Evolutionary conservation across 129 eudicot species (phyloP), one percentile per base, ranked within the genome.

Genomic region (Dittrichia graveolens): DNA sequence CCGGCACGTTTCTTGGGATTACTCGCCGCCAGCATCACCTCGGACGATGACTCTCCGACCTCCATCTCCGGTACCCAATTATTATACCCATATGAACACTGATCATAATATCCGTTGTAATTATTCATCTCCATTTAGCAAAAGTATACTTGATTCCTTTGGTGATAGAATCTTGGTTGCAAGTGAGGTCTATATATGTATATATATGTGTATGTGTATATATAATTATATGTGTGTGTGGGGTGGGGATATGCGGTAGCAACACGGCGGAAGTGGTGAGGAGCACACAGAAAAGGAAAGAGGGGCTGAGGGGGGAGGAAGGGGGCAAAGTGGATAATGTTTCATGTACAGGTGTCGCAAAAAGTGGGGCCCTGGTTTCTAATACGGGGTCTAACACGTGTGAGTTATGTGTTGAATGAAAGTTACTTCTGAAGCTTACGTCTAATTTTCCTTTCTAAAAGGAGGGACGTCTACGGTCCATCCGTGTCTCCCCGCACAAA

Each of bases 1-100:
- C 97, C 97, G 1, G 89, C 97, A 0, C 87, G 84, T 19, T 84
- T 92, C 62, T 92, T 92, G 0, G 97, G 97, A 55, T 81, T 52
- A 43, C 80, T 78, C 0, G 96, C 81, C 7, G 97, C 96, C 48
- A 89, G n/a, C 48, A 79, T 73, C 47, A 83, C 76, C 34, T 74
- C 83, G 14, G 71, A 73, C 16, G 81, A 70, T 16, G 68, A 46
- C 35, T 47, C 78, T 12, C 63, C 44, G 13, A 11, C 18, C 16
- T 56, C 78, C 67, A 18, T 38, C 67, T 71, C 71, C 35, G 75
- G 50, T 3, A 35, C 6, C 65, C 77, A 62, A n/a, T 14, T 57
- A 44, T 45, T 58, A 37, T 10, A 60, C 79, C 79, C 75, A 42
- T 16, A 31, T 18, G 2, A 11, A 34, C 12, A 61, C 8, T 61